Conservation (phyloP, 345 rosid genomes). For the Abelmoschus esculentus region DNA sequence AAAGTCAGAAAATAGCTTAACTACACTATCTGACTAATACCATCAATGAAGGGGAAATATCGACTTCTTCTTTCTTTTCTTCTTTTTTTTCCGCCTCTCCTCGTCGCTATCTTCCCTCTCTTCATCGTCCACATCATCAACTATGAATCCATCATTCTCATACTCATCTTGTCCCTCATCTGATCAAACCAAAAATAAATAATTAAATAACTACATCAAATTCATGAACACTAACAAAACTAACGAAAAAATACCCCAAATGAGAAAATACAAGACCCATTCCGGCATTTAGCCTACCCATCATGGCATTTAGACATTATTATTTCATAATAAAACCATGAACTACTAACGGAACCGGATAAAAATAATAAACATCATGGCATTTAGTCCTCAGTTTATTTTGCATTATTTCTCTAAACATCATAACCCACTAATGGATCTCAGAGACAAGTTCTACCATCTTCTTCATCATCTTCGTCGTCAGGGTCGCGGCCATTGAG, state of each 20-base stretch:
- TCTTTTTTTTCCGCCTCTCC: constrained; percentile 76
- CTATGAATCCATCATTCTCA: constrained; percentile 91
- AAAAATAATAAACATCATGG: background rate
- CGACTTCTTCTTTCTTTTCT: constrained; percentile 61
- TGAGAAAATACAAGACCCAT: background rate
- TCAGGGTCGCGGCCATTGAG: too few relatives aligned
- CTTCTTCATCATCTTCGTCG: constrained; percentile 57
- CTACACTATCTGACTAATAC: background rate
- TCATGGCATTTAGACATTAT: background rate
- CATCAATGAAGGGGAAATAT: background rate
- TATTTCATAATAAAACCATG: background rate
- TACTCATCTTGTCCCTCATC: constrained; percentile 78
- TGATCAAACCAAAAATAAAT: constrained; percentile 22
- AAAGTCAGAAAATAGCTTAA: background rate
- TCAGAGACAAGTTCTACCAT: constrained; percentile 32
- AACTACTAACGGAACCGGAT: background rate
- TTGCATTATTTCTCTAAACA: background rate
- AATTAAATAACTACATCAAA: background rate
- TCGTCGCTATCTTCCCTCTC: constrained; percentile 68
- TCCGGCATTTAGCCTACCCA: background rate
- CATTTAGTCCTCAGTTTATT: background rate
- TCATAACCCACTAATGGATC: background rate
- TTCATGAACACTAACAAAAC: constrained; percentile 2
- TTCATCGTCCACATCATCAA: constrained; percentile 68
- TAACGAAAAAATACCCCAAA: background rate